Base-by-base conservation (phyloP, 208 protist genomes). In the Crithidia sp. region DNA sequence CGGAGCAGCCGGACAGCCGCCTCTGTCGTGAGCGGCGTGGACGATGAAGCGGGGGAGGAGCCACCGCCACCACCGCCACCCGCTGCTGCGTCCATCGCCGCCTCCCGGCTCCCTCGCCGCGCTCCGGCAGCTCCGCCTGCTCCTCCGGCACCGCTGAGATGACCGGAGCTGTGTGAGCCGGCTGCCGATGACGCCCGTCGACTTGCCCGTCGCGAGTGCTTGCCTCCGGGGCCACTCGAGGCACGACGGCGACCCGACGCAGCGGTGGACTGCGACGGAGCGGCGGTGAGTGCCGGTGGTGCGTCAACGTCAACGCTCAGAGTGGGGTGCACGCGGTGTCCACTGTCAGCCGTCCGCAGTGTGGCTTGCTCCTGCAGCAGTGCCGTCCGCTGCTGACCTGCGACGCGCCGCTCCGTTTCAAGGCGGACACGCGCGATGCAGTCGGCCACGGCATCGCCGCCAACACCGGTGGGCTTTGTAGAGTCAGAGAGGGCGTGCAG, bases 351-450 rank as follows among this genome's bases (percentile, higher is more conserved):
- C 17, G 49, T 45, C 40, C 41, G 47, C 37, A 17, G 28, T n/a
- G 50, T 40, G 5, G 58, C 39, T 52, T 60, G 66, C 59, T 68
- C 61, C 41, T 65, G 39, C 53, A 79, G 44, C 17, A 79, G 60
- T 5, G 63, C 5, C 5, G 67, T 55, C 12, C 60, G 65, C 13
- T 74, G 74, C 53, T 62, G 45, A 45, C 66, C 67, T 10, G 67
- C 67, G n/a, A 71, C 61, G 53, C 60, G 55, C 13, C 76, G 76
- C 69, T 81, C 76, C 10, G 64, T 68, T 52, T 81, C 76, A 4
- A 81, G 52, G 17, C 76, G 73, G 9, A 54, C 36, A 7, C 74
- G 67, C n/a, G 68, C 60, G 41, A 67, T 17, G 59, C 61, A 69
- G 47, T 68, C 68, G 16, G 67, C 59, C 7, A 79, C 56, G 45